Conservation (phyloP, 306 rosid genomes). For the Malus sieversii region DNA sequence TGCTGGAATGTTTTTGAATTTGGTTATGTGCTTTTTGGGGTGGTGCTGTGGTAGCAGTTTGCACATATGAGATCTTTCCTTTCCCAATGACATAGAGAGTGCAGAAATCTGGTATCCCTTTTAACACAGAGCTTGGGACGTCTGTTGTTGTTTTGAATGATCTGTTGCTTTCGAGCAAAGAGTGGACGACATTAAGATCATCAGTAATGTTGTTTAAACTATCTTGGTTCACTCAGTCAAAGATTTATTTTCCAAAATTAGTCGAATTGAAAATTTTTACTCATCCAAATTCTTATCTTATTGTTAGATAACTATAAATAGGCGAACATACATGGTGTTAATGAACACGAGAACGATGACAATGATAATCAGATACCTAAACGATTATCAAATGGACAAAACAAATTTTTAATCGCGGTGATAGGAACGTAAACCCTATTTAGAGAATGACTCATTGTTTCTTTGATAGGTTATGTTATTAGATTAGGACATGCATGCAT, state of each 20-base stretch:
- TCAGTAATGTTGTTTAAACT: not conserved
- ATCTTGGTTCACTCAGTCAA: not conserved
- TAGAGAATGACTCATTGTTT: too few relatives aligned
- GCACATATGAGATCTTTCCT: constrained; percentile 54
- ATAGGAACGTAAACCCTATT: not conserved
- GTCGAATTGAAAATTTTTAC: not conserved
- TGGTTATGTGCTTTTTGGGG: constrained; percentile 13
- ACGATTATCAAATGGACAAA: not conserved
- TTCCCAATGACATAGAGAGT: constrained; percentile 66
- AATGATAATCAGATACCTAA: not conserved
- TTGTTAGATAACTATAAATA: too few relatives aligned
- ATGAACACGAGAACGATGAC: not conserved
- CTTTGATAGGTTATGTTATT: too few relatives aligned
- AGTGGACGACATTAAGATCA: not conserved
- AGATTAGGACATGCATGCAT: too few relatives aligned
- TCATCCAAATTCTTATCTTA: too few relatives aligned
- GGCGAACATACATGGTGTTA: too few relatives aligned
- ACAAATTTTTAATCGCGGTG: not conserved
- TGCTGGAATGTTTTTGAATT: not conserved
- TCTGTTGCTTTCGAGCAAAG: constrained; percentile 35
- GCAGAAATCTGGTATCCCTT: constrained; percentile 69
- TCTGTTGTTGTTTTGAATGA: constrained; percentile 47
- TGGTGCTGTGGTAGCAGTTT: constrained; percentile 28
- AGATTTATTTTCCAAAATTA: too few relatives aligned
- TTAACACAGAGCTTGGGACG: constrained; percentile 48